Percentiles rank a stretch among this genome's conserved stretches.
phyloP scores from a whole-genome alignment of 352 stramenopile species.

The Globisporangium rhizosaccharum region DNA sequence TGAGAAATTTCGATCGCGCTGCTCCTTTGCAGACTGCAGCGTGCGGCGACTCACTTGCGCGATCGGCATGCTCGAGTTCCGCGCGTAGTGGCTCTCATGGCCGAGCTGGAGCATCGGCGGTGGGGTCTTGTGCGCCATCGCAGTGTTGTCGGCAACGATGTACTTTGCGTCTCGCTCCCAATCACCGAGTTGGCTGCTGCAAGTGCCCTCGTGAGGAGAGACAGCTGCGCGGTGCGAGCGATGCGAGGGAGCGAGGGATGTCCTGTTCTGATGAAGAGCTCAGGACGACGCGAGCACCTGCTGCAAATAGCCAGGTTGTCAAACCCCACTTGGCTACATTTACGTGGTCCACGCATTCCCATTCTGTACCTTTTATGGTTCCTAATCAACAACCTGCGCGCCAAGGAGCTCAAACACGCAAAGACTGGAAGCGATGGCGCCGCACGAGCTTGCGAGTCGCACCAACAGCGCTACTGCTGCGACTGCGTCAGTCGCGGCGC shows the following conservation, averaged over 20 bases:
- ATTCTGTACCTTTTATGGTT: neutral
- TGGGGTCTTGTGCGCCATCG: constrained; percentile 7
- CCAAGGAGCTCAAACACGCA: too few species aligned
- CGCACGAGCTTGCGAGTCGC: too few species aligned
- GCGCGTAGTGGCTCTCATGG: constrained; percentile 17
- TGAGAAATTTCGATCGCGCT: constrained; percentile 18
- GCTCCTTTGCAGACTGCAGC: constrained; percentile 33
- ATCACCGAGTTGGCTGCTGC: too few species aligned
- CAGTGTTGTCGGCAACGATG: too few species aligned
- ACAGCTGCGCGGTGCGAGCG: neutral
- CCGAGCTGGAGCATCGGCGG: constrained; percentile 17
- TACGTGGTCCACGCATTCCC: neutral
- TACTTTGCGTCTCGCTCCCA: too few species aligned
- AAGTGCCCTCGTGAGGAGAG: neutral
- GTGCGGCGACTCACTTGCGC: constrained; percentile 21
- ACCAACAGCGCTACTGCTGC: neutral
- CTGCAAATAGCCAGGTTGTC: neutral
- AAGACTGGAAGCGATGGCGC: too few species aligned
- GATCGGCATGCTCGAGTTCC: constrained; percentile 28
- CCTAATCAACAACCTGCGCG: neutral
- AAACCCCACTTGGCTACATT: neutral
- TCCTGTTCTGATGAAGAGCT: neutral
- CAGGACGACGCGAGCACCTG: neutral
- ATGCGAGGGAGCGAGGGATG: neutral
- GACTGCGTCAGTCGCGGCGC: neutral